Evolutionary conservation across 768 basidiomycete genomes (phyloP).

Genomic region (Pleurotus tuber-regium): DNA sequence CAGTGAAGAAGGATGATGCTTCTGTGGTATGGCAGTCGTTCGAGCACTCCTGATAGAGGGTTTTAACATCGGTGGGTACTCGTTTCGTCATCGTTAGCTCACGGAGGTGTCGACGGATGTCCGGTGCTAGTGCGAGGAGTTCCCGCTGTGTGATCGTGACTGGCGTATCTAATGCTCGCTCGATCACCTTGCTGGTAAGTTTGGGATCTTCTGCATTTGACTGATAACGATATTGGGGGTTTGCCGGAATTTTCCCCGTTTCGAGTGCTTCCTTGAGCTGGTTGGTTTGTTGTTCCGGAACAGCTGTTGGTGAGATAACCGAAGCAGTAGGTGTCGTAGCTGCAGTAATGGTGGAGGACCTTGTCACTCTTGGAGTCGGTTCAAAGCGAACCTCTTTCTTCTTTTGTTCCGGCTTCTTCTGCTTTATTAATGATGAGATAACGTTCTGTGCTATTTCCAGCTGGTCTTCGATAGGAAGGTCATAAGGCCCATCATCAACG

Average conservation of each 20-base stretch:
- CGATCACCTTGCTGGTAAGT: conserved; percentile 13
- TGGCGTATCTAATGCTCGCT: conserved; percentile 14
- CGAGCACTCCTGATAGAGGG: background rate
- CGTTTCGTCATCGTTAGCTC: conserved; percentile 18
- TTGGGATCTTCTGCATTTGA: conserved; percentile 18
- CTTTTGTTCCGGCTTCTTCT: no score
- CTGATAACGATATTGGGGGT: conserved; percentile 17
- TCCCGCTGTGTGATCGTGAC: conserved; percentile 20
- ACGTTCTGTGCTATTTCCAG: background rate
- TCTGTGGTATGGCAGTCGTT: background rate
- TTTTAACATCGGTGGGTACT: background rate
- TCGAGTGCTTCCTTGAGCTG: conserved; percentile 12
- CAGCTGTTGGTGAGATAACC: background rate
- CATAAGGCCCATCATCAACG: background rate
- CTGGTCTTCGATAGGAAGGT: background rate
- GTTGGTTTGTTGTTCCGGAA: background rate
- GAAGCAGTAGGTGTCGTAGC: background rate
- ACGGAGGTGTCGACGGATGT: conserved; percentile 15
- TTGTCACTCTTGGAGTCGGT: background rate
- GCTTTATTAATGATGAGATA: background rate
- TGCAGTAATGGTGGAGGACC: background rate
- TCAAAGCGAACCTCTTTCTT: background rate
- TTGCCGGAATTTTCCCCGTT: conserved; percentile 9
- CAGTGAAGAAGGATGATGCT: background rate
- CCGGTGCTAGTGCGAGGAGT: conserved; percentile 19